A percentile compares a stretch with the other conserved stretches of the same genome.
Evolutionary conservation across 1,284 basidiomycete species (phyloP).

Genomic region (Marasmius sp.): DNA sequence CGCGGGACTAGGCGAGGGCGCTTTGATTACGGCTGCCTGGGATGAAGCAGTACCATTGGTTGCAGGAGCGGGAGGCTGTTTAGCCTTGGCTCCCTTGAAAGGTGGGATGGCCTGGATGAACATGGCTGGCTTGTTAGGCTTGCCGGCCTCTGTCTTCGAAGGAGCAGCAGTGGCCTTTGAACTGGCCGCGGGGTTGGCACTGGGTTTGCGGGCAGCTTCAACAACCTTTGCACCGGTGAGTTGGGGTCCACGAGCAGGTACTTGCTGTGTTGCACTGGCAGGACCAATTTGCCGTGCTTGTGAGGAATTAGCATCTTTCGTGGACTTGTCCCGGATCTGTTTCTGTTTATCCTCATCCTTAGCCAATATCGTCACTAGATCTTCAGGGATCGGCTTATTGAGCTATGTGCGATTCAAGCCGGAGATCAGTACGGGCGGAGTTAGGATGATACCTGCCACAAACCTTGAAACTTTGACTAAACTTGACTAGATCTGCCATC

Average conservation of each 20-base stretch:
- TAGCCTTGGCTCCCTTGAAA: conserved; percentile 67
- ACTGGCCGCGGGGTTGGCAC: conserved; percentile 17
- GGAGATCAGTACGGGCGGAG: conserved; percentile 1
- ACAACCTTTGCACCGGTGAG: conserved; percentile 8
- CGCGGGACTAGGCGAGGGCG: conserved; percentile 27
- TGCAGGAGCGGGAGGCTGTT: conserved; percentile 23
- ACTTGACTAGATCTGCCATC: conserved; percentile 89
- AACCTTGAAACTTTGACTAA: conserved; percentile 93
- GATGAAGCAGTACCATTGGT: conserved; percentile 27
- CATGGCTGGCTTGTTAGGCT: conserved; percentile 54
- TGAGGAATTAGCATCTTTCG: conserved; percentile 62
- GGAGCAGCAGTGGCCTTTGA: conserved; percentile 33
- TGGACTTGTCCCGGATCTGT: conserved; percentile 76
- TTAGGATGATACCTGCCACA: conserved; percentile 5
- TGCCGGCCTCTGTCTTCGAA: conserved; percentile 35
- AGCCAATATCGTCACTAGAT: conserved; percentile 88
- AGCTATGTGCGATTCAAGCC: conserved; percentile 48
- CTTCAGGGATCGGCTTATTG: conserved; percentile 91
- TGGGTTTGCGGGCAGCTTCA: conserved; percentile 13
- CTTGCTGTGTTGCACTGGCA: conserved; percentile 29
- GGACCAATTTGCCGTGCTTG: conserved; percentile 67
- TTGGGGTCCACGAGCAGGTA: conserved; percentile 23
- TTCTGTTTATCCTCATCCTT: conserved; percentile 90
- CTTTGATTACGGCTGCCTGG: conserved; percentile 15
- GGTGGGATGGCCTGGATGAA: conserved; percentile 89